A percentile compares a stretch with the other conserved stretches of the same genome.
Conservation (phyloP, 345 rosid species). For the Carallia brachiata region DNA sequence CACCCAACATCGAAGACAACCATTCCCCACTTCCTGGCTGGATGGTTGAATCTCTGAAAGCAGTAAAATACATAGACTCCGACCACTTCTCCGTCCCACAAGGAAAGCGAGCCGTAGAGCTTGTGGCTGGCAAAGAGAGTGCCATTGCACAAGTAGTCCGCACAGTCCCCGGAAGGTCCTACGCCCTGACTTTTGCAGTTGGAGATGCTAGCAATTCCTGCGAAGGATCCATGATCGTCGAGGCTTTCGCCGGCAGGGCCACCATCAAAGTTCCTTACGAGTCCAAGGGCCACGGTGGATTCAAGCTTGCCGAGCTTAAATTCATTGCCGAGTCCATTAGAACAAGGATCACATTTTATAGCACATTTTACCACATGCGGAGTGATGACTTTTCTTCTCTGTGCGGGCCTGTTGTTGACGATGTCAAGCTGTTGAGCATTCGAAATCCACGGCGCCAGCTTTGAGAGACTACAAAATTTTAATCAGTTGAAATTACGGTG, state of each 20-base stretch:
- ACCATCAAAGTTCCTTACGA: slow-evolving; percentile 47
- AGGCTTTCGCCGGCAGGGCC: slow-evolving; percentile 60
- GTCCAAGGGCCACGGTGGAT: slow-evolving; percentile 68
- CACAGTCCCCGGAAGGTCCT: slow-evolving; percentile 41
- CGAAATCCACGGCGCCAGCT: slow-evolving; percentile 9
- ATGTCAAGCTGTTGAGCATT: slow-evolving; percentile 50
- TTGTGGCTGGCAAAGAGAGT: slow-evolving; percentile 75
- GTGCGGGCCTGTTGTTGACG: slow-evolving; percentile 82
- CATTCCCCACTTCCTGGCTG: slow-evolving; percentile 52
- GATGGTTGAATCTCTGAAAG: slow-evolving; percentile 56
- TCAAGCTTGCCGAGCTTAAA: slow-evolving; percentile 40
- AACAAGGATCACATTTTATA: slow-evolving; percentile 61
- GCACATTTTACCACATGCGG: slow-evolving; percentile 66
- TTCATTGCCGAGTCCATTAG: slow-evolving; percentile 51
- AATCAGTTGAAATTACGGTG: too few relatives aligned
- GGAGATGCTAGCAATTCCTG: slow-evolving; percentile 71
- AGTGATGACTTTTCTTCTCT: slow-evolving; percentile 67
- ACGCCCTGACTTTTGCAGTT: slow-evolving; percentile 50
- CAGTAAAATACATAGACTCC: slow-evolving; percentile 48
- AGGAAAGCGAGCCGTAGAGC: slow-evolving; percentile 39
- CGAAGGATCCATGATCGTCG: slow-evolving; percentile 63
- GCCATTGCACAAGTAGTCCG: slow-evolving; percentile 58
- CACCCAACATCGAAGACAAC: slow-evolving; percentile 53
- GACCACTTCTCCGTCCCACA: slow-evolving; percentile 29
- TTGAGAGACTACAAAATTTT: not conserved